Base-by-base conservation (phyloP, 345 rosid genomes). In the Odontarrhena argentea region DNA sequence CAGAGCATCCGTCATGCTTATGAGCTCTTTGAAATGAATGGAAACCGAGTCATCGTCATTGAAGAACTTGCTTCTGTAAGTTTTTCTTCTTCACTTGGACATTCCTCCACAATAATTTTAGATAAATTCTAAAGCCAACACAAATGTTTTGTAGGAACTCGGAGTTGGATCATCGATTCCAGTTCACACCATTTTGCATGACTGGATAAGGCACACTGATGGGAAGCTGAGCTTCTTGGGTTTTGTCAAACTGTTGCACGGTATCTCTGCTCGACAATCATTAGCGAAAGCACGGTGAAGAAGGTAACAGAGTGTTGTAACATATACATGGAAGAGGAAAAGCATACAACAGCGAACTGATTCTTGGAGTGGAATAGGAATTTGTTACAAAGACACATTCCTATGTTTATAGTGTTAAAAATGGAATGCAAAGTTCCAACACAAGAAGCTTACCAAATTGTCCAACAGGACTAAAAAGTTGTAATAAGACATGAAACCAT, bases 221-320 rank as follows among this genome's bases (percentile, higher is more conserved):
- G 97, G 99, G 74, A 89, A 95, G 81, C 86, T 95, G 45, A 95
- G 99, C 76, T 91, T 88, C 79, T 89, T 81, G 12, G 97, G 99
- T 7, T 94, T 86, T 68, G 81, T 91, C 55, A 94, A 91, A 73
- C 55, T 94, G 80, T 71, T 94, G 81, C 97, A 81, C 0, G 96
- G 97, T 32, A 74, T 83, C 9, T 85, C 96, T 7, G 74, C 80
- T 78, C 87, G 99, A 71, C 76, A 65, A 7, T 42, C 74, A 9
- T 66, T 67, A 13, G 59, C 58, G 1, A 84, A 73, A 74, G 47
- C 77, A 24, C 68, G 61, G 14, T 80, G 75, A 86, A 15, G 60
- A 34, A 55, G 11, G 18, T 25, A 35, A 24, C 14, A 13, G 3
- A 12, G 37, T 51, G 47, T 24, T 51, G 26, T 26, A 50, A 70